Evolutionary conservation across 805 yeast species (phyloP).

Genomic region (Kazachstania kunashirensis): DNA sequence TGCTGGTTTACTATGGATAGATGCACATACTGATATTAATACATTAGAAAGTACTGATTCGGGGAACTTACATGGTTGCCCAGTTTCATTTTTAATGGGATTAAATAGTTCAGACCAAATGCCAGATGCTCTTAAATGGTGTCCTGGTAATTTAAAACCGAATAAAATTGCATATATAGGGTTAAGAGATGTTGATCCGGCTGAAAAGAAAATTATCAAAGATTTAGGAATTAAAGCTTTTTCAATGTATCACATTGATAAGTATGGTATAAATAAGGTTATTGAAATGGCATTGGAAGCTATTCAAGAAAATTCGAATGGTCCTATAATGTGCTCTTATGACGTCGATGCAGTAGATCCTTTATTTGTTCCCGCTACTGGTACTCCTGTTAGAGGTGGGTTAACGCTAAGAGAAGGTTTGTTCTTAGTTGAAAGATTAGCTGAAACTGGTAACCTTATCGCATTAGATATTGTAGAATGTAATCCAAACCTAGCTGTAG

Average conservation of each 20-base stretch:
- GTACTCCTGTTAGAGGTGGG: conserved; percentile 97
- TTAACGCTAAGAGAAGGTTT: conserved; percentile 89
- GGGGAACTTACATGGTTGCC: conserved; percentile 95
- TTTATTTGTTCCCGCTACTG: conserved; percentile 88
- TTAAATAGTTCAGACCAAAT: conserved; percentile 43
- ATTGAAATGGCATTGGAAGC: conserved; percentile 81
- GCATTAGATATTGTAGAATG: conserved; percentile 91
- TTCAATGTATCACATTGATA: conserved; percentile 94
- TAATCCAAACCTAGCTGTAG: conserved; percentile 79
- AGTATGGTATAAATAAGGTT: conserved; percentile 84
- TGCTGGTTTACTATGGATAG: conserved; percentile 89
- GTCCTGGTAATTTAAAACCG: conserved; percentile 55
- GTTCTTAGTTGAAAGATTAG: conserved; percentile 83
- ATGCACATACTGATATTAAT: conserved; percentile 96
- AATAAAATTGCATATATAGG: conserved; percentile 85
- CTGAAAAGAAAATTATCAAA: conserved; percentile 65
- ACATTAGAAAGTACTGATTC: conserved; percentile 73
- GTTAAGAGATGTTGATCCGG: conserved; percentile 82
- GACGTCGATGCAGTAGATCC: conserved; percentile 98
- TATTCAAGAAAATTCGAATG: conserved; percentile 46
- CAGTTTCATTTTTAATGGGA: conserved; percentile 85
- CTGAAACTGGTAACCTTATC: conserved; percentile 77
- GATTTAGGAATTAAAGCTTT: conserved; percentile 71
- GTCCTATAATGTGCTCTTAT: conserved; percentile 83
- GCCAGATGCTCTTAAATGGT: conserved; percentile 76